Base-by-base conservation (phyloP, 2,329 filamentous ascomycete species). In the Massarina eburnea region DNA sequence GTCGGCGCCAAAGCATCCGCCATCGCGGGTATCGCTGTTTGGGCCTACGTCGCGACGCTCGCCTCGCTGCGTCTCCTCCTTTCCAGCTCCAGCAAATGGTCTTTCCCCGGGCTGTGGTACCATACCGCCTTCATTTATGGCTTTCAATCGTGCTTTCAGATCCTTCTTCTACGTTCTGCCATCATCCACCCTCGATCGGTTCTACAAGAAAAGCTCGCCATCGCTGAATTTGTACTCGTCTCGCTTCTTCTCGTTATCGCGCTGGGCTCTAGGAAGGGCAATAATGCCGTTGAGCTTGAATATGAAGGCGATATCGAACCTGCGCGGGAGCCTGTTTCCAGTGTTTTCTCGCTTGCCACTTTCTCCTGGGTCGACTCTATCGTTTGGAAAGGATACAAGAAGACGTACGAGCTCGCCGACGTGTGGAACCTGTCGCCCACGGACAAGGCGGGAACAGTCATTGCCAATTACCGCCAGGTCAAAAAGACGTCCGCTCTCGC, bases 341-440 rank as follows among this genome's bases (percentile, higher is more conserved):
- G 92, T 66, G 73, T 97, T 6, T 82, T 97, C 51, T 97, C 94
- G 2, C 77, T 95, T 35, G 84, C 85, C 18, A 94, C 90, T 2
- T 99, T 96, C 67, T 77, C 83, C 17, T 99, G 94, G 94, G 83
- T 96, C 17, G 91, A 97, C 69, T 73, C 85, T 1, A 87, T 99
- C 54, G 85, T 99, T 34, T 91, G 86, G 83, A 84, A 87, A 57
- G 94, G 94, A 12, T 97, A 91, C 77, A 87, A 84, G 66, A 84
- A 89, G 66, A 83, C 91, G 0, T 80, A 95, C 51, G 90, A 95
- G 61, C 81, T 97, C 55, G 73, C 82, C 21, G 85, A 91, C 67
- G 89, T 99, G 3, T 99, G 94, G 94, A 96, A 97, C 62, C 72
- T 99, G 49, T 74, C 89, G 15, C 83, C 90, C 26, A 89, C 84